phyloP scores from a whole-genome alignment of 2,329 filamentous ascomycete genomes.

The Cladorrhinum sp. region DNA sequence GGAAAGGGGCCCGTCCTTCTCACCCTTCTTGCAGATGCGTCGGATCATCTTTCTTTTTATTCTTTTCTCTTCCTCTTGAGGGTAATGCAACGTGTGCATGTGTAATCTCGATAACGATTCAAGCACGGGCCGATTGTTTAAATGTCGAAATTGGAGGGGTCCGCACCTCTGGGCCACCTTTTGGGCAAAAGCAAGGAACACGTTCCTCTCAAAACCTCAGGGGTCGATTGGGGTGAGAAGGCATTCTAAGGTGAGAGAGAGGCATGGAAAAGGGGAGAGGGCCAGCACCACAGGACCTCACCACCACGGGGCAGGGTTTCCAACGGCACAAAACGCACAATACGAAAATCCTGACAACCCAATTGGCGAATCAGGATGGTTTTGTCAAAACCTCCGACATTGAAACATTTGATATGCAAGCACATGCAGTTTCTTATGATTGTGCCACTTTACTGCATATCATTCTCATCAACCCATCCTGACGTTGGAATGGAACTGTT shows the following conservation, averaged over 20 bases:
- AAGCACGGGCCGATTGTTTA: neutral
- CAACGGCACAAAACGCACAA: neutral
- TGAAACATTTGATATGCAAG: neutral
- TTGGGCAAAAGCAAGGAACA: neutral
- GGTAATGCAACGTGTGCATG: neutral
- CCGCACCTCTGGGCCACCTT: neutral
- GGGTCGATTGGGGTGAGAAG: neutral
- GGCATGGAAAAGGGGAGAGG: neutral
- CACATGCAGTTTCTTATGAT: neutral
- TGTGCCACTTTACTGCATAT: neutral
- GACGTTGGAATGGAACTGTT: neutral
- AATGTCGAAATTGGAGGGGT: neutral
- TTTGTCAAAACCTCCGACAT: neutral
- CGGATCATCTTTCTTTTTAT: neutral
- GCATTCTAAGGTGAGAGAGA: neutral
- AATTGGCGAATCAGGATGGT: neutral
- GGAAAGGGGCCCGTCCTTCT: neutral
- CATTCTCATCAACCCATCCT: neutral
- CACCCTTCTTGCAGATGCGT: too few species aligned
- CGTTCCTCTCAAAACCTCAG: neutral
- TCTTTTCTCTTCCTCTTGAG: neutral
- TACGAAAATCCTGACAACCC: neutral
- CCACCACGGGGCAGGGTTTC: neutral
- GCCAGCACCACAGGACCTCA: neutral
- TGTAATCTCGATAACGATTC: neutral